A percentile compares a stretch with the other conserved stretches of the same genome.
These are phyloP conservation scores for Candida takata DNA, from an alignment of 805 yeast genomes.

Conservation along the genomic window DNA sequence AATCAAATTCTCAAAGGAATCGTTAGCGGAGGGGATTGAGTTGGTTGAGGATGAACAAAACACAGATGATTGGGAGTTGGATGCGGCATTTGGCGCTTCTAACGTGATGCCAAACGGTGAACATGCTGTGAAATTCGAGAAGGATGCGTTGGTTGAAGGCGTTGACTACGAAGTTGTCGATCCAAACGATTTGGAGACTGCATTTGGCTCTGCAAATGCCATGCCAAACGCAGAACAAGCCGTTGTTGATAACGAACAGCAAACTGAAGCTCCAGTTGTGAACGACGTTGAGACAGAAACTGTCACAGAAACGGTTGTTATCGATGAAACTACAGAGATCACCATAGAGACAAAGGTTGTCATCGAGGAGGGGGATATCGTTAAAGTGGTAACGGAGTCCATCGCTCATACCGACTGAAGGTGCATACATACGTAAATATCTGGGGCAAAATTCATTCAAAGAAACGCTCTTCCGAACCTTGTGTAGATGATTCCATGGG, in stretches of 20 bases:
- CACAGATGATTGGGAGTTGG: neutral
- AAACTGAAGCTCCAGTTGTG: neutral
- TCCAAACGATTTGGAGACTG: too few relatives aligned
- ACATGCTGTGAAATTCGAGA: neutral
- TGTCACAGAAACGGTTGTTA: conserved; percentile 2
- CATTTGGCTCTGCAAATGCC: too few relatives aligned
- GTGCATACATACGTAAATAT: neutral
- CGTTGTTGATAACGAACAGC: neutral
- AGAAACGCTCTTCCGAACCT: conserved; percentile 3
- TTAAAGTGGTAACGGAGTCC: conserved; percentile 11
- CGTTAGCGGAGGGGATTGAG: too few relatives aligned
- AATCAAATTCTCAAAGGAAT: too few relatives aligned
- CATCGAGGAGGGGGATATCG: conserved; percentile 20
- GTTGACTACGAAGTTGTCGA: neutral
- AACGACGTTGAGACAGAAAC: neutral
- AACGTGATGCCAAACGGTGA: neutral
- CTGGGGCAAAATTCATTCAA: too few relatives aligned
- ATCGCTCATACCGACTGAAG: neutral
- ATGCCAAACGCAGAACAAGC: too few relatives aligned
- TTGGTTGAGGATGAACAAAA: too few relatives aligned
- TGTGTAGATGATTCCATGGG: neutral
- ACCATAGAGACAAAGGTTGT: conserved; percentile 6
- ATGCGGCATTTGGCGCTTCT: neutral
- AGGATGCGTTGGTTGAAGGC: neutral
- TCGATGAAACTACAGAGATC: conserved; percentile 4